Conservation (phyloP, 257 asterid species). For the Capsicum baccatum region DNA sequence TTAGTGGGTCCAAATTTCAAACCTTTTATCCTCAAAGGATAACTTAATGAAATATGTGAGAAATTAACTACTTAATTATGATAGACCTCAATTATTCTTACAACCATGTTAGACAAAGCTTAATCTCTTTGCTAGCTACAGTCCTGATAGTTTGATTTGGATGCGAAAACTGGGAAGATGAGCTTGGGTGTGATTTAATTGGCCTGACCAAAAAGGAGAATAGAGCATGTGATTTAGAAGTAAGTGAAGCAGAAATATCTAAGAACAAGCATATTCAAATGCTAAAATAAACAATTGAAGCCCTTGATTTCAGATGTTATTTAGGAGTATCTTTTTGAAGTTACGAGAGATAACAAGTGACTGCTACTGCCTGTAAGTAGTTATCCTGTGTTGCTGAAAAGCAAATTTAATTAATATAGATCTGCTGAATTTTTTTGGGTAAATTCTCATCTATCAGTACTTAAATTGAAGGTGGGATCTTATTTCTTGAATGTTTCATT, state of each 20-base stretch:
- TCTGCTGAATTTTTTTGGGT: not conserved
- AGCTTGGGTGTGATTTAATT: not conserved
- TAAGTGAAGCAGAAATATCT: not conserved
- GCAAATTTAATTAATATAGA: not conserved
- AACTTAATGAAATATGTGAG: not conserved
- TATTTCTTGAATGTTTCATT: slow-evolving; percentile 8
- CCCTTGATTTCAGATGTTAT: slow-evolving; percentile 16
- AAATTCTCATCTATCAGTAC: not conserved
- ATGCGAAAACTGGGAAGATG: not conserved
- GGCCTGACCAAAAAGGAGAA: not conserved
- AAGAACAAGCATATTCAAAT: slow-evolving; percentile 1
- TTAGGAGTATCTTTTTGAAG: not conserved
- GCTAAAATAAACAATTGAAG: slow-evolving; percentile 9
- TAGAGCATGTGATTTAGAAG: not conserved
- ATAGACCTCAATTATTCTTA: not conserved
- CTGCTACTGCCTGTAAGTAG: not conserved
- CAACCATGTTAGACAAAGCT: slow-evolving; percentile 20
- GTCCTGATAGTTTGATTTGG: not conserved
- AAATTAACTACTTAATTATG: not conserved
- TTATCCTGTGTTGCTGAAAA: not conserved
- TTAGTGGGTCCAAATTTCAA: not conserved
- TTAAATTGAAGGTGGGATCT: slow-evolving; percentile 11
- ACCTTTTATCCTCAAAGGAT: not conserved
- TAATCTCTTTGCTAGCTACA: slow-evolving; percentile 4
- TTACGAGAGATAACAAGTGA: not conserved